Evolutionary conservation across 2,329 filamentous ascomycete genomes (phyloP).

Genomic region (Thelonectria olida): DNA sequence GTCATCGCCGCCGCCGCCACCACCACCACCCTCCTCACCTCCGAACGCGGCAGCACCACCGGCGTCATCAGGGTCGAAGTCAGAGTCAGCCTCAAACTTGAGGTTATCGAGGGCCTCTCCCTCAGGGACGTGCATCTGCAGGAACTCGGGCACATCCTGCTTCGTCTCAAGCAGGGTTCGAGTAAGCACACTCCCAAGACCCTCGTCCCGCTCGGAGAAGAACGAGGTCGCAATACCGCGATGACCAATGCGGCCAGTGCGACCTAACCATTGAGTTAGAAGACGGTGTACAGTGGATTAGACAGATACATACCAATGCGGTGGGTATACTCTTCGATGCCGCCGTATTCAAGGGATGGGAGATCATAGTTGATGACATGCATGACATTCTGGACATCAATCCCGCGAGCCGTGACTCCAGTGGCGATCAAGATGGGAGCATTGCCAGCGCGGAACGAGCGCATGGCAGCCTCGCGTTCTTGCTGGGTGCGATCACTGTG

Average conservation of each 20-base stretch:
- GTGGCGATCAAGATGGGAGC: constrained; percentile 87
- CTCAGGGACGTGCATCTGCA: constrained; percentile 71
- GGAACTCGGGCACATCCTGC: constrained; percentile 84
- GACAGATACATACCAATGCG: constrained; percentile 76
- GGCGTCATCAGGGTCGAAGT: constrained; percentile 56
- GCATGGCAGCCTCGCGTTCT: constrained; percentile 92
- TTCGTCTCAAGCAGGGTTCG: constrained; percentile 83
- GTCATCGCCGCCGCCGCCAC: constrained; percentile 3
- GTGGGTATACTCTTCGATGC: constrained; percentile 92
- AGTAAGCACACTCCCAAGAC: constrained; percentile 77
- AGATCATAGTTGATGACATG: constrained; percentile 96
- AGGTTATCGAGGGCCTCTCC: constrained; percentile 56
- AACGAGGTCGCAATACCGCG: constrained; percentile 88
- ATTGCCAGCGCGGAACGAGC: constrained; percentile 79
- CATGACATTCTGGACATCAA: constrained; percentile 86
- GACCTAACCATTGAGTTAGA: constrained; percentile 62
- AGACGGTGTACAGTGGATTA: not conserved
- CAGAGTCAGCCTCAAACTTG: constrained; percentile 65
- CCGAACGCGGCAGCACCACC: constrained; percentile 31
- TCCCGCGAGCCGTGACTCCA: constrained; percentile 85
- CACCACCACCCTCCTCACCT: constrained; percentile 13
- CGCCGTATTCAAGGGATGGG: constrained; percentile 77
- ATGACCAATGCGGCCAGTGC: constrained; percentile 93
- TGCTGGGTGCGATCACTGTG: constrained; percentile 87
- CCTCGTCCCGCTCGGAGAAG: constrained; percentile 80